Evolutionary conservation across 108 stramenopile genomes (phyloP).

Genomic region (Discostella pseudostelligera): DNA sequence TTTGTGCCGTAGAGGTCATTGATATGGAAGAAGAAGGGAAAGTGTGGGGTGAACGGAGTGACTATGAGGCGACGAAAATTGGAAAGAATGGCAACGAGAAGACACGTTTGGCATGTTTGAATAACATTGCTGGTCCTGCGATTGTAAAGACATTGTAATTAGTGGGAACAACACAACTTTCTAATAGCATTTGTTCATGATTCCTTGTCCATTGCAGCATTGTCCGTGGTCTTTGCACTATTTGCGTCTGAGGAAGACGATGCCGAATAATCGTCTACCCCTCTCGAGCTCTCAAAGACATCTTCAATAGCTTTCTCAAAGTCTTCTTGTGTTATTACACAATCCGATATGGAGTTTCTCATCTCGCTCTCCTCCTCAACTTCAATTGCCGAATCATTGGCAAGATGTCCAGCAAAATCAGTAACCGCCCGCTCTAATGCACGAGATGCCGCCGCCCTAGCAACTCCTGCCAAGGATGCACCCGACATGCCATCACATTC

Average conservation of each 20-base stretch:
- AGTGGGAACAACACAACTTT: background rate
- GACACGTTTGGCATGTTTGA: constrained; percentile 64
- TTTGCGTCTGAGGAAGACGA: background rate
- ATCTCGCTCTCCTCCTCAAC: constrained; percentile 14
- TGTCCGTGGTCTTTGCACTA: background rate
- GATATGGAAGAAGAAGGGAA: constrained; percentile 43
- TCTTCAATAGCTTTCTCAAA: constrained; percentile 73
- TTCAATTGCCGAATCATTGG: constrained; percentile 3
- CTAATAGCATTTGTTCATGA: background rate
- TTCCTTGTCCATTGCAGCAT: background rate
- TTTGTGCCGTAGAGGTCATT: constrained; percentile 72
- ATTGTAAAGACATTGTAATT: constrained; percentile 56
- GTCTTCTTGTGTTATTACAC: constrained; percentile 66
- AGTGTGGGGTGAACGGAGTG: constrained; percentile 63
- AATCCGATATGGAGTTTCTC: constrained; percentile 55
- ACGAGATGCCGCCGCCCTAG: constrained; percentile 79
- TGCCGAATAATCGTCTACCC: constrained; percentile 15
- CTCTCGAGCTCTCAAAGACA: constrained; percentile 48
- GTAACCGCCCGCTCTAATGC: constrained; percentile 73
- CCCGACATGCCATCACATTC: constrained; percentile 78
- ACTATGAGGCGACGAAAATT: constrained; percentile 67
- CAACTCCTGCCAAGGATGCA: constrained; percentile 76
- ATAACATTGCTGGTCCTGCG: constrained; percentile 80
- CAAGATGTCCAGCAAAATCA: constrained; percentile 49
- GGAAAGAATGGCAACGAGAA: constrained; percentile 42